Base-by-base conservation (phyloP, 345 rosid genomes). In the Dipteronia dyeriana region DNA sequence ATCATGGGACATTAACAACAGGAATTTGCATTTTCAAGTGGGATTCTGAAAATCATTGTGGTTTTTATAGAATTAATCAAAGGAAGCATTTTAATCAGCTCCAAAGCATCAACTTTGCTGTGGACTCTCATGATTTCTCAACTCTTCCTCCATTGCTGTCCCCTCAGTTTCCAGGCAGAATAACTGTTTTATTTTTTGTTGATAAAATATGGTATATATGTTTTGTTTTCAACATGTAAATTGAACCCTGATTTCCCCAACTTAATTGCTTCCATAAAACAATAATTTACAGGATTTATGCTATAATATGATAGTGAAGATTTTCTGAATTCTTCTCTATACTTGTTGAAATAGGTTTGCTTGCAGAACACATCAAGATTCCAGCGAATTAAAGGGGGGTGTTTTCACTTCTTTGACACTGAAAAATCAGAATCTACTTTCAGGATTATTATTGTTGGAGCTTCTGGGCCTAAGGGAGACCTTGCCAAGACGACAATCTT, bases 401-500 rank as follows among this genome's bases (percentile, higher is more conserved):
- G 29, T 1, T 4, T 70, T 61, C 70, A 81, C 74, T 56, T 70
- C 43, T 22, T 13, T 5, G 75, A 75, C 7, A 14, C 76, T 19
- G 20, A 60, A 13, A 77, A 66, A 75, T 62, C 81, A 59, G 81
- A 77, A 25, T 67, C 79, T 23, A 67, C 66, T 23, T 74, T 79
- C 59, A 81, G 73, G 76, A 78, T 84, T 49, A 68, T 84, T 31
- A 75, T 84, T 38, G 54, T 79, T 51, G 87, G 87, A 45, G 87
- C 83, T 70, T 81, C 87, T 13, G 87, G 85, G 59, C 26, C 1
- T 26, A 1, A 1, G 26, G 26, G 31, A 29, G 79, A 79, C 14
- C 87, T 84, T 47, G 87, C 87, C 4, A 70, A 80, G 75, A 84
- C 62, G 75, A 84, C 82, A 74, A 81, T 84, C 68, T 84, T 84